These are phyloP conservation scores for Lizanozyma gosingica DNA, from an alignment of 1,139 yeast species.

Conservation along the genomic window DNA sequence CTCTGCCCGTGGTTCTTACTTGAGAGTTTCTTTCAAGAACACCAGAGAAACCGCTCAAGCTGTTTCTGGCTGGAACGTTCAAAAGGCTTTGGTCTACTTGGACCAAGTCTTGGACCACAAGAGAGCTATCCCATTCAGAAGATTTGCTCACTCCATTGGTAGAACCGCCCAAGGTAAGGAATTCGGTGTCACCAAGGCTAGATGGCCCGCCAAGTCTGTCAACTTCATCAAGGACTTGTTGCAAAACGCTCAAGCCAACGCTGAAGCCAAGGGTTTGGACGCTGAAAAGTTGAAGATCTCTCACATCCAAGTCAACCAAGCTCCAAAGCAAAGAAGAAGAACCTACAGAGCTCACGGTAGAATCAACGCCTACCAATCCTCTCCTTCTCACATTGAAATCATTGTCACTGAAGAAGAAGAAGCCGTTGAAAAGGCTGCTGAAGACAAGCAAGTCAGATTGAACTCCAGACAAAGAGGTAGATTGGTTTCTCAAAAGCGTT, in stretches of 20 bases:
- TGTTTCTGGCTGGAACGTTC: constrained; percentile 94
- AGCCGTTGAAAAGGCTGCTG: constrained; percentile 88
- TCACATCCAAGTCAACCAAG: constrained; percentile 99
- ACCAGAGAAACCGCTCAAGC: constrained; percentile 99
- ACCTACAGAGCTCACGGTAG: constrained; percentile 99
- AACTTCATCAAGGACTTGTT: constrained; percentile 90
- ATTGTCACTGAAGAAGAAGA: constrained; percentile 94
- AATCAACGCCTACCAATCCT: constrained; percentile 96
- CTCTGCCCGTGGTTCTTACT: constrained; percentile 98
- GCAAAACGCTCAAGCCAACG: constrained; percentile 97
- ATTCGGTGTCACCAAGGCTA: constrained; percentile 99
- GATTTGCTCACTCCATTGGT: constrained; percentile 94
- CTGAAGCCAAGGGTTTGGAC: constrained; percentile 99
- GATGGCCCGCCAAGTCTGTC: constrained; percentile 99
- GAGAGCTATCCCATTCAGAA: constrained; percentile 99
- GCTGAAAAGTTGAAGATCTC: constrained; percentile 86
- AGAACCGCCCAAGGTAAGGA: constrained; percentile 99
- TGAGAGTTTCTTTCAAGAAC: constrained; percentile 99
- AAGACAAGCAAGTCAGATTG: constrained; percentile 71
- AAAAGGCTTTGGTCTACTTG: constrained; percentile 93
- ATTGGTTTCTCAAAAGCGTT: constrained; percentile 72
- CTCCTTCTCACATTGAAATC: constrained; percentile 98
- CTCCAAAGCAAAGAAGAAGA: constrained; percentile 99
- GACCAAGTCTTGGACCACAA: constrained; percentile 95
- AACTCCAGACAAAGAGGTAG: constrained; percentile 92